Evolutionary conservation across 305 asterid genomes (phyloP), one percentile per base, ranked within the genome.

Genomic region (Rubia balearica): DNA sequence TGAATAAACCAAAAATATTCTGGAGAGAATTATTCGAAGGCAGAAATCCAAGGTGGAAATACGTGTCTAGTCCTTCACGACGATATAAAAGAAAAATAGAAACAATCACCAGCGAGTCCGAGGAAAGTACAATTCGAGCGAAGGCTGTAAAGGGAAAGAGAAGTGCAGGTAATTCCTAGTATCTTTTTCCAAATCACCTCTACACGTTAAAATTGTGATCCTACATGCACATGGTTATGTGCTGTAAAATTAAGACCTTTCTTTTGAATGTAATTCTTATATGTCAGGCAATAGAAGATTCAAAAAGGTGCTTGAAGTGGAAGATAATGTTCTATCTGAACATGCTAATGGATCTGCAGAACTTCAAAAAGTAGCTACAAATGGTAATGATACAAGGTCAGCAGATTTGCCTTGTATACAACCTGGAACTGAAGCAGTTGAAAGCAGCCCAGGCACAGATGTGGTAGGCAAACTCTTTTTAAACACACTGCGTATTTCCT

Each of bases 21-120:
- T 88, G 92, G 96, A 77, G 9, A 61, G 80, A 81, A 67, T 75
- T 89, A 41, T 77, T 88, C 40, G 46, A 80, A 43, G 88, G 83
- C 68, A 83, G 78, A 79, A 70, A 74, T 33, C 90, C 86, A 5
- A 80, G 76, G 63, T 83, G 94, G 91, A 84, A 75, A 57, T 81
- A 76, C 51, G 72, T 71, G 79, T 69, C 82, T 42, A 73, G 61
- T 61, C 81, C 66, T 61, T 56, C 75, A 36, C 73, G 76, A 22
- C 82, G 85, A 74, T 61, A 19, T 70, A 80, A 75, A 80, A 87
- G 79, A 72, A 63, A 61, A 70, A 80, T 63, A n/a, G 76, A 72
- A 61, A 22, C 8, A 36, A 66, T 42, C 42, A 61, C 71, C 63
- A 77, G 71, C 49, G 68, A 74, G 69, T 53, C 24, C 48, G 74